Base-by-base conservation (phyloP, 805 yeast species). In the Yamadazyma philogaea region DNA sequence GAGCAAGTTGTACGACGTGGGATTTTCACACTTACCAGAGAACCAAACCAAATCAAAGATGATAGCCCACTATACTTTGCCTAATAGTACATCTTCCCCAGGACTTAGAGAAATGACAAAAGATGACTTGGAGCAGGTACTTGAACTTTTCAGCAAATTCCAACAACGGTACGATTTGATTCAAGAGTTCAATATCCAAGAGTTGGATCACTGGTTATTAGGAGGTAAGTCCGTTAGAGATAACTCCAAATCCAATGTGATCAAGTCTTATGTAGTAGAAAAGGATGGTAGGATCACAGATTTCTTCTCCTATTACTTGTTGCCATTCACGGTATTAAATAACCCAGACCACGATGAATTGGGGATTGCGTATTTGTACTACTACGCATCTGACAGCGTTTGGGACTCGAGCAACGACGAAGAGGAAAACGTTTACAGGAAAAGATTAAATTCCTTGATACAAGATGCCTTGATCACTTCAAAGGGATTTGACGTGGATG, bases 1-100 rank as follows among this genome's bases (percentile, higher is more conserved):
- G 98, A 68, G 79, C 11, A 91, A 87, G 57, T 74, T 93, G 18
- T 72, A 85, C 56, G 96, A 88, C 41, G 96, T 89, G 43, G 97
- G 96, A 0, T 93, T 93, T 55, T 81, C 93, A 10, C 81, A 80
- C 41, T 70, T 89, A 44, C 97, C 96, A 7, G 71, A 76, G 12
- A 77, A 75, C 43, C 79, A 79, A 42, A 82, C 96, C 2, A 75
- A 75, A 39, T 73, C 82, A 2, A 72, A 76, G 42, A 84, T 83
- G 85, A 72, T 81, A 19, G 81, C 86, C 4, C 65, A 70, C 51
- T 80, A 75, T 53, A 69, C 81, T 1, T 60, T 86, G 32, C 82
- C 87, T 7, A 61, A 63, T n/a, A 54, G 61, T 22, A 70, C 84
- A 0, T 66, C 68, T 31, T 63, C 75, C 1, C 50, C 59, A 2